Evolutionary conservation across 306 rosid genomes (phyloP).

Genomic region (Begonia loranthoides): DNA sequence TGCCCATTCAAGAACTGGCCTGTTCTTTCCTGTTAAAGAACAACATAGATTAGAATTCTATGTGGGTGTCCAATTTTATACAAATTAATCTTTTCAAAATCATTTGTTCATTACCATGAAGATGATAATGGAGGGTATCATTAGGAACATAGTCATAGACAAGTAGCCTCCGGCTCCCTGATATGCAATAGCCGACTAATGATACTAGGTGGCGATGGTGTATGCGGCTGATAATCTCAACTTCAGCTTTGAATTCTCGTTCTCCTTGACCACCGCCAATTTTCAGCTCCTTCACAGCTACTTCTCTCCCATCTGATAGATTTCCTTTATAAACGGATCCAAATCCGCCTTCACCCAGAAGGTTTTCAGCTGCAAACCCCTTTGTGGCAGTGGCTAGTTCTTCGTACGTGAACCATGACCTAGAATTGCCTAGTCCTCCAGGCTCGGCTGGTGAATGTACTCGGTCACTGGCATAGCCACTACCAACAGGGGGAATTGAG

Average conservation of each 20-base stretch:
- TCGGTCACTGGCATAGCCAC: conserved; percentile 35
- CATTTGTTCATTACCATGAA: conserved; percentile 57
- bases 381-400: conserved; percentile 66
- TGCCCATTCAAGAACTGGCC: conserved; percentile 61
- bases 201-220: conserved; percentile 98
- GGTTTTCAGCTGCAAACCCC: conserved; percentile 60
- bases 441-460: conserved; percentile 43
- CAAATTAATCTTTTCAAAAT: conserved; percentile 10
- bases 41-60: conserved; percentile 1
- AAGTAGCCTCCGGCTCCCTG: conserved; percentile 61
- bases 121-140: conserved; percentile 64
- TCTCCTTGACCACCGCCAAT: conserved; percentile 87
- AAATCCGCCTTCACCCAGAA: conserved; percentile 92
- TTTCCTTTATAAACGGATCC: conserved; percentile 77
- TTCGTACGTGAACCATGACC: conserved; percentile 77
- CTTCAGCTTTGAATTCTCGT: conserved; percentile 84
- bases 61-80: not conserved
- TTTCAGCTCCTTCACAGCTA: conserved; percentile 83
- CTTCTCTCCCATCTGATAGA: conserved; percentile 75
- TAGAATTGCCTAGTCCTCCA: conserved; percentile 61
- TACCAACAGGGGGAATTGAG: conserved; percentile 53
- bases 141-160: conserved; percentile 85
- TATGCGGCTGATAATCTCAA: conserved; percentile 73
- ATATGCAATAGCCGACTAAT: conserved; percentile 77
- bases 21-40: conserved; percentile 20